Evolutionary conservation across 495 filamentous ascomycete species (phyloP).

Genomic region (Podospora didyma): DNA sequence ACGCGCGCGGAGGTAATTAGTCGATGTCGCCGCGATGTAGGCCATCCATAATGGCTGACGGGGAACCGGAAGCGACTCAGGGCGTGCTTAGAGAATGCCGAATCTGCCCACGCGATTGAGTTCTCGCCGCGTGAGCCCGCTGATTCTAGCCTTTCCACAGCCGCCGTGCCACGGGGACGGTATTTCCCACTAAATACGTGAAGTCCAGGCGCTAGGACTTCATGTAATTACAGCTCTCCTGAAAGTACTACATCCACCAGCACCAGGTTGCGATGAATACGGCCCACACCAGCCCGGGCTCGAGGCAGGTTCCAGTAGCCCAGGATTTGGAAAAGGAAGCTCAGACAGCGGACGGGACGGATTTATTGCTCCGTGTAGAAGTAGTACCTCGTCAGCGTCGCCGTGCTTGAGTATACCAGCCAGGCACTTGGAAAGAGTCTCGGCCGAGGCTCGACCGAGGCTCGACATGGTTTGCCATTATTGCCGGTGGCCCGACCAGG

Average conservation of each 20-base stretch:
- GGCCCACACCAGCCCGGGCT: no score
- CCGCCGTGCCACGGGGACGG: conserved; percentile 28
- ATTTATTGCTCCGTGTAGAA: not conserved
- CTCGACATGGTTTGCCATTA: not conserved
- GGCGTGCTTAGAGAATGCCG: conserved; percentile 14
- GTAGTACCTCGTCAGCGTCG: not conserved
- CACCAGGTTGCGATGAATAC: conserved; percentile 6
- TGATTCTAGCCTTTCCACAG: conserved; percentile 29
- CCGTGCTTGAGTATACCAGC: not conserved
- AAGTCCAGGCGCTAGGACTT: conserved; percentile 31
- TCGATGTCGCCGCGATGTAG: conserved; percentile 20
- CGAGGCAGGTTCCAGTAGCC: no score
- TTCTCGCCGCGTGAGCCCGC: conserved; percentile 17
- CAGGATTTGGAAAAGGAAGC: no score
- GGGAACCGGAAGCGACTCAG: conserved; percentile 1
- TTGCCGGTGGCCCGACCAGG: not conserved
- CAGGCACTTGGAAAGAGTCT: not conserved
- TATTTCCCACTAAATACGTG: conserved; percentile 16
- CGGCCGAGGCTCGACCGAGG: not conserved
- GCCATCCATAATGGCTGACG: conserved; percentile 25
- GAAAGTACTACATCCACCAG: conserved; percentile 24
- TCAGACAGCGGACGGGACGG: no score
- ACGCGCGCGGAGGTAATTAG: conserved; percentile 15
- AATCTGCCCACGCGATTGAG: conserved; percentile 19
- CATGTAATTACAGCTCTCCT: conserved; percentile 24